Percentiles rank a stretch among this genome's conserved stretches.
These are phyloP conservation scores for Coniochaeta prunicola DNA, from an alignment of 2,329 filamentous ascomycete genomes.

Conservation along the genomic window DNA sequence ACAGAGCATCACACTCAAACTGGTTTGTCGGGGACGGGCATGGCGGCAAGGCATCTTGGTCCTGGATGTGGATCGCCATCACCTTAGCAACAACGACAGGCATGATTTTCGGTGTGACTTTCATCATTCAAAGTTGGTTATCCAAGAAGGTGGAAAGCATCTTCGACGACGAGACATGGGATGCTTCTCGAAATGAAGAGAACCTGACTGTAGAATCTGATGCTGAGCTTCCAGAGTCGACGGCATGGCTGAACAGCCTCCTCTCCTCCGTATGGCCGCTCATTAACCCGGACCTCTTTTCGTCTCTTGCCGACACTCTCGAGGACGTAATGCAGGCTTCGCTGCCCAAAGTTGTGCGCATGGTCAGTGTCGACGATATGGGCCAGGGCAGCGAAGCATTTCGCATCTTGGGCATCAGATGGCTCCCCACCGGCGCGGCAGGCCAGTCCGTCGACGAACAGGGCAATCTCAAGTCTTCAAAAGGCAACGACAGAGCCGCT, in stretches of 20 bases:
- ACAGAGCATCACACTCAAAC: background rate
- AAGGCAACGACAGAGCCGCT: conserved; percentile 42
- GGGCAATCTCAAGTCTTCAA: conserved; percentile 42
- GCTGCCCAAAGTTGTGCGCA: conserved; percentile 59
- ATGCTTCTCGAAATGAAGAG: conserved; percentile 50
- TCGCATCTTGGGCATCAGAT: conserved; percentile 63
- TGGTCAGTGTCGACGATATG: conserved; percentile 70
- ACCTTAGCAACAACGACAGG: conserved; percentile 4
- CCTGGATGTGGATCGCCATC: conserved; percentile 9
- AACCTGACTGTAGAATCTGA: conserved; percentile 32
- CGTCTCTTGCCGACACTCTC: conserved; percentile 59
- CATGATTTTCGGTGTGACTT: conserved; percentile 26
- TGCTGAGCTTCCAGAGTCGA: conserved; percentile 53
- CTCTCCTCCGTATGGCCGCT: conserved; percentile 64
- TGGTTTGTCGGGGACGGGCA: background rate
- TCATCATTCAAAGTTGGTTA: conserved; percentile 51
- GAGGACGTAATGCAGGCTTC: conserved; percentile 79
- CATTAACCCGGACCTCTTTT: conserved; percentile 68
- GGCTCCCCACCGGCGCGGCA: conserved; percentile 65
- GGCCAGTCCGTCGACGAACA: conserved; percentile 51
- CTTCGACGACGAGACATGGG: conserved; percentile 65
- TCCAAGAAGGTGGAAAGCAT: conserved; percentile 52
- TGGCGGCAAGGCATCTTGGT: background rate
- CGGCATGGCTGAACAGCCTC: conserved; percentile 65
- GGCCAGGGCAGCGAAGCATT: conserved; percentile 67